A percentile compares a stretch with the other conserved stretches of the same genome.
Evolutionary conservation across 805 yeast genomes (phyloP).

Genomic region (Candida vartiovaarae): DNA sequence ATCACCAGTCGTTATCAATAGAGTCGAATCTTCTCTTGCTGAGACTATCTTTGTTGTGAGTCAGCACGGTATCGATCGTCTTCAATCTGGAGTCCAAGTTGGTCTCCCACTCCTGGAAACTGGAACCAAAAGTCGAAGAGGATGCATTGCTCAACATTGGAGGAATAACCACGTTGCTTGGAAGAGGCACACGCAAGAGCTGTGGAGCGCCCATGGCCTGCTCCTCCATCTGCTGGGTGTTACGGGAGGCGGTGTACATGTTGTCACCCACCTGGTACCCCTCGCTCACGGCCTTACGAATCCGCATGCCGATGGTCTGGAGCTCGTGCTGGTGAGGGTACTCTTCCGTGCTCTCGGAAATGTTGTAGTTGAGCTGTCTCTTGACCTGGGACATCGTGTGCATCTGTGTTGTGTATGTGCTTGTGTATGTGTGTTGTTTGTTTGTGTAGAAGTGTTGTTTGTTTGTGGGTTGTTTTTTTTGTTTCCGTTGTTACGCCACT

Average conservation of each 20-base stretch:
- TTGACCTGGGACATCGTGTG: constrained; percentile 26
- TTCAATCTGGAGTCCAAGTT: constrained; percentile 29
- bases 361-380: constrained; percentile 28
- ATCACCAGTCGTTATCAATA: constrained; percentile 22
- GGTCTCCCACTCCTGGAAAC: constrained; percentile 34
- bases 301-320: constrained; percentile 61
- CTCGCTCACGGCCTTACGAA: constrained; percentile 57
- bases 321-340: constrained; percentile 32
- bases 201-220: constrained; percentile 15
- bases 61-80: constrained; percentile 25
- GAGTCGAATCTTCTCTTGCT: constrained; percentile 22
- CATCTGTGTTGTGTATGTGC: no score
- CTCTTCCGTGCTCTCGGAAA: constrained; percentile 21
- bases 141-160: constrained; percentile 30
- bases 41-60: constrained; percentile 11
- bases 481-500: no score
- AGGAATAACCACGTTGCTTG: constrained; percentile 25
- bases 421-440: no score
- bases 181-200: constrained; percentile 30
- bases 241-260: constrained; percentile 17
- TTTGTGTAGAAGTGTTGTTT: no score
- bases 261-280: constrained; percentile 38
- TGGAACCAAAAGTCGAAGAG: constrained; percentile 28
- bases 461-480: no score
- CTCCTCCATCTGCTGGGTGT: constrained; percentile 10